These are phyloP conservation scores for Crithidia acanthocephali DNA, from an alignment of 208 protist species.

Conservation along the genomic window DNA sequence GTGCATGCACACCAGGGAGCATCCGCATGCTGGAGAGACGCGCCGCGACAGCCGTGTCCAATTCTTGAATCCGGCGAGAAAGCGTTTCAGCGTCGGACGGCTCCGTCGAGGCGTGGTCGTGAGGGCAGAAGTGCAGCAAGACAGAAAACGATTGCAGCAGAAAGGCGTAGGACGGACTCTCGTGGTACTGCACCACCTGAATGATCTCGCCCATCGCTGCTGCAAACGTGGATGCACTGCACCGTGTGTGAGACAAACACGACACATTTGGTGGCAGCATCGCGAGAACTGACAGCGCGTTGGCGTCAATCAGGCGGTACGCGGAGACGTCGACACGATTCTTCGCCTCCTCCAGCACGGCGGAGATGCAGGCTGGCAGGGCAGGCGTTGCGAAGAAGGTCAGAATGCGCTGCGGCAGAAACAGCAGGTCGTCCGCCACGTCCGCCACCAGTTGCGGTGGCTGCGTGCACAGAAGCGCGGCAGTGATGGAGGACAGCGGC, in stretches of 20 bases:
- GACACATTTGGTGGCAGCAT: not conserved
- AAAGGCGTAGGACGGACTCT: conserved; percentile 21
- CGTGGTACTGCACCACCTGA: conserved; percentile 31
- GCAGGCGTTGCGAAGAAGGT: conserved; percentile 18
- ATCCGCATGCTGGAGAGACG: not conserved
- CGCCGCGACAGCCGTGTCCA: not conserved
- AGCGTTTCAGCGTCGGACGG: not conserved
- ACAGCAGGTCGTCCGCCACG: not conserved
- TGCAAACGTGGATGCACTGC: conserved; percentile 3
- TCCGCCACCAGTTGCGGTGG: not conserved
- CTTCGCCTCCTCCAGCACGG: conserved; percentile 23
- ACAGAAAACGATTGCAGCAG: conserved; percentile 16
- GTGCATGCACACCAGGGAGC: not conserved
- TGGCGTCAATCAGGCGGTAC: conserved; percentile 30
- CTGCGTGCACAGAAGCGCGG: conserved; percentile 28
- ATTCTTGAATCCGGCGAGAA: conserved; percentile 8
- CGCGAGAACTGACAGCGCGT: conserved; percentile 23
- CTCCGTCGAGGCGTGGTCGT: not conserved
- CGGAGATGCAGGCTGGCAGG: not conserved
- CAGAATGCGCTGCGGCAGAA: conserved; percentile 28
- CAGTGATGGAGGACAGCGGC: conserved; percentile 19
- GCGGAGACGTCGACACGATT: conserved; percentile 28
- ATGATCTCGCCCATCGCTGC: conserved; percentile 14
- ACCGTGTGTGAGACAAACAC: not conserved
- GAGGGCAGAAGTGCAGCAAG: conserved; percentile 28